These are phyloP conservation scores for Hortaea werneckii DNA, from an alignment of 2,329 filamentous ascomycete genomes.

Conservation along the genomic window DNA sequence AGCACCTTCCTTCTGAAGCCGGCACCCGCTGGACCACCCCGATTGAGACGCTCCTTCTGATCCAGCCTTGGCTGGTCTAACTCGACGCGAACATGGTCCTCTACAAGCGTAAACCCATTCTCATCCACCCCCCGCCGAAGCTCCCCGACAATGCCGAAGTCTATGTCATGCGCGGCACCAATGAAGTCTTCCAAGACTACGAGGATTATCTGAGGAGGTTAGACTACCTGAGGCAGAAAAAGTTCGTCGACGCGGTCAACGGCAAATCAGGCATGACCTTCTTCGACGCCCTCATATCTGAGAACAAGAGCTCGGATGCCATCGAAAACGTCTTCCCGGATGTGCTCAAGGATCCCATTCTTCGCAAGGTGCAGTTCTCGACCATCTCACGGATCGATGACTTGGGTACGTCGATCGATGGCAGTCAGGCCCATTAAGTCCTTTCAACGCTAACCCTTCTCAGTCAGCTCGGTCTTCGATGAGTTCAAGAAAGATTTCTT, in stretches of 20 bases:
- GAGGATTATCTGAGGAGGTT: constrained; percentile 78
- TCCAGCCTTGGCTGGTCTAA: not conserved
- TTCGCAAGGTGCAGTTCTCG: constrained; percentile 86
- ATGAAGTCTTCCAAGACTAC: constrained; percentile 80
- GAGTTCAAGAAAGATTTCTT: constrained; percentile 79
- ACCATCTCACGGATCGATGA: constrained; percentile 83
- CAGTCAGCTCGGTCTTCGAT: constrained; percentile 49
- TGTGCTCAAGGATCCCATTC: constrained; percentile 76
- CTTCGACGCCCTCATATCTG: constrained; percentile 64
- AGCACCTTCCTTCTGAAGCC: not conserved
- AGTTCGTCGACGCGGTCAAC: constrained; percentile 92
- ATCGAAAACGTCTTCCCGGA: constrained; percentile 90
- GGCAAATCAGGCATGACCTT: constrained; percentile 85
- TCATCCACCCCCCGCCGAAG: constrained; percentile 59
- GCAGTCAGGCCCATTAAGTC: not conserved
- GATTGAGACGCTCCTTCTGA: too few relatives aligned
- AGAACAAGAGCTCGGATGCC: constrained; percentile 61
- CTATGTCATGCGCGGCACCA: constrained; percentile 83
- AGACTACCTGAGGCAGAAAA: constrained; percentile 45
- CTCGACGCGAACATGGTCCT: constrained; percentile 50
- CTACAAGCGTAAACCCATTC: constrained; percentile 91
- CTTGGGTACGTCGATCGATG: constrained; percentile 40
- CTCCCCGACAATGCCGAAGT: constrained; percentile 82
- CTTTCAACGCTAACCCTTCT: constrained; percentile 4
- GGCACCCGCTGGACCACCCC: too few relatives aligned